Evolutionary conservation across 176 grass and related monocot species (phyloP).

Genomic region (Aegilops speltoides): DNA sequence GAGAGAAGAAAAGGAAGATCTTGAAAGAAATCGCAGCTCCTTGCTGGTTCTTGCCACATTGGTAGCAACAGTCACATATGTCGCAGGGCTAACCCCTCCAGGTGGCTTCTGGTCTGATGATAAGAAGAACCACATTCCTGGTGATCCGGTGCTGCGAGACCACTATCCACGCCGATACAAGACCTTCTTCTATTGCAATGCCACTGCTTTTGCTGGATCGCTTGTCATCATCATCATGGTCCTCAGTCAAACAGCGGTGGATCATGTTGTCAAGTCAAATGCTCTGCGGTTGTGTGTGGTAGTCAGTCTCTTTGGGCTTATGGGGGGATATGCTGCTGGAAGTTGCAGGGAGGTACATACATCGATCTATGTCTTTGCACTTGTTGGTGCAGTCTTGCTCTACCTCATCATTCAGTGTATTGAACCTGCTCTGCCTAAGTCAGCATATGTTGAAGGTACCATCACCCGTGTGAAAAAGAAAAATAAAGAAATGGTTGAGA

Average conservation of each 20-base stretch:
- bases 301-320: conserved; percentile 39
- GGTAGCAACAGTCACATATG: conserved; percentile 35
- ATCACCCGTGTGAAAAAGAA: not conserved
- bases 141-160: conserved; percentile 33
- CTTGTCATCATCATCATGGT: conserved; percentile 53
- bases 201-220: conserved; percentile 43
- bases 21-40: conserved; percentile 34
- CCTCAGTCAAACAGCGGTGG: conserved; percentile 34
- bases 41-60: conserved; percentile 45
- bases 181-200: conserved; percentile 38
- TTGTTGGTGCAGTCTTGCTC: conserved; percentile 37
- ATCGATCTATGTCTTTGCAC: conserved; percentile 40
- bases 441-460: not conserved
- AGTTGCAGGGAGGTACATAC: conserved; percentile 45
- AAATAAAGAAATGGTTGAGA: not conserved
- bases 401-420: conserved; percentile 35
- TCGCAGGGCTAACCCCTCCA: conserved; percentile 40
- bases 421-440: not conserved
- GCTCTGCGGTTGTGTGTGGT: conserved; percentile 38
- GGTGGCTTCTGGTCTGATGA: conserved; percentile 46
- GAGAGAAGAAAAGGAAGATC: not conserved
- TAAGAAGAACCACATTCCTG: not conserved
- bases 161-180: conserved; percentile 34
- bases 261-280: conserved; percentile 47
- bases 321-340: conserved; percentile 47